Conservation (phyloP, 805 yeast genomes). For the Ascoidea rubescens region DNA sequence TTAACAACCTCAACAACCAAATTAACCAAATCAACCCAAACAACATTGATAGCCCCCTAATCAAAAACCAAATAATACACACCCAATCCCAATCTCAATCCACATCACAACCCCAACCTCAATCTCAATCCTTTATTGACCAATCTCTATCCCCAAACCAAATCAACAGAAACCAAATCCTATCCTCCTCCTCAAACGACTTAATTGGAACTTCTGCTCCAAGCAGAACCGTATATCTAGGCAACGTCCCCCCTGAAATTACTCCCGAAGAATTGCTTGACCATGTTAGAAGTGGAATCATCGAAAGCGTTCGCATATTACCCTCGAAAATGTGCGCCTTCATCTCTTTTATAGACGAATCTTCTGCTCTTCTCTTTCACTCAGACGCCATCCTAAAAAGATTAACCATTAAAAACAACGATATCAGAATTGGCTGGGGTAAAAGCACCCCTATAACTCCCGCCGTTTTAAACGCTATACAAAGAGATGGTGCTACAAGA, state of each 20-base stretch:
- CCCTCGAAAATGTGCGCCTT: constrained; percentile 84
- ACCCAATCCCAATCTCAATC: not conserved
- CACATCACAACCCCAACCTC: not conserved
- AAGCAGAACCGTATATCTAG: constrained; percentile 80
- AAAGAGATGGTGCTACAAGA: constrained; percentile 82
- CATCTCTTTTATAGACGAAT: constrained; percentile 78
- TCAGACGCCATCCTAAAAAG: constrained; percentile 85
- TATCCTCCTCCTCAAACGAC: constrained; percentile 1
- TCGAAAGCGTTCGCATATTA: constrained; percentile 67
- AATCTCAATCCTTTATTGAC: too few relatives aligned
- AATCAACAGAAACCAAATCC: not conserved
- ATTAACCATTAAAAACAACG: constrained; percentile 66
- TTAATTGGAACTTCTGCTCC: constrained; percentile 29
- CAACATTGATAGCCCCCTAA: too few relatives aligned
- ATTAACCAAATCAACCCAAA: too few relatives aligned
- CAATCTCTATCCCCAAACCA: not conserved
- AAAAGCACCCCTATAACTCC: constrained; percentile 64
- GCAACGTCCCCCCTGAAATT: constrained; percentile 73
- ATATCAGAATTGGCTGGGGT: constrained; percentile 89
- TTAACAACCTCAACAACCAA: constrained; percentile 2
- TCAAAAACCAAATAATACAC: too few relatives aligned
- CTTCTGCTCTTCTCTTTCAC: constrained; percentile 80
- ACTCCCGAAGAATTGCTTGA: constrained; percentile 73
- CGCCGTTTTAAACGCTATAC: constrained; percentile 60
- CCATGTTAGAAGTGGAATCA: constrained; percentile 82